phyloP scores from a whole-genome alignment of 1,139 yeast genomes.

The Kodamaea fungicola region DNA sequence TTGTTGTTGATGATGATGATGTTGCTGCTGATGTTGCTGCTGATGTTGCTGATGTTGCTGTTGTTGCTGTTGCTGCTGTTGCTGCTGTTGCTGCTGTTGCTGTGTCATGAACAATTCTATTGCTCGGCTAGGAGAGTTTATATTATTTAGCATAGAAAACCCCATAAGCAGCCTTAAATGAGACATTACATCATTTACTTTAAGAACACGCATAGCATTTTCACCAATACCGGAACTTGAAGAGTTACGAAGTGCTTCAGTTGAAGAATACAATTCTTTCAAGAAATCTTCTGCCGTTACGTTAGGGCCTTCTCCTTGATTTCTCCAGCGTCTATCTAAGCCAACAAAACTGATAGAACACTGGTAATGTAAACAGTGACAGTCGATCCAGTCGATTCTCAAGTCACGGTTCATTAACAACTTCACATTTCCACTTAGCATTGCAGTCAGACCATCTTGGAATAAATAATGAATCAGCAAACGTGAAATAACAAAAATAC shows the following conservation, averaged over 20 bases:
- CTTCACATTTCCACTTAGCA: conserved; percentile 55
- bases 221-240: conserved; percentile 59
- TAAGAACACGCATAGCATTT: conserved; percentile 64
- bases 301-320: conserved; percentile 4
- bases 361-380: conserved; percentile 39
- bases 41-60: conserved; percentile 6
- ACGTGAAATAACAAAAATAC: conserved; percentile 59
- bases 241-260: conserved; percentile 24
- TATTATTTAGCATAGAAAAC: conserved; percentile 43
- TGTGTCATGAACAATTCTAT: conserved; percentile 46
- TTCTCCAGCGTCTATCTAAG: conserved; percentile 27
- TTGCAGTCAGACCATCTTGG: conserved; percentile 68
- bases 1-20: background rate
- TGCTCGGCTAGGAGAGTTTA: conserved; percentile 56
- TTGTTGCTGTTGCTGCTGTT: conserved; percentile 7
- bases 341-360: conserved; percentile 22
- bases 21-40: conserved; percentile 7
- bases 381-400: conserved; percentile 70
- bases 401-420: conserved; percentile 60
- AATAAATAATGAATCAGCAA: conserved; percentile 54
- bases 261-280: conserved; percentile 18
- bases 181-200: conserved; percentile 75
- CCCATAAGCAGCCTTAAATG: conserved; percentile 63
- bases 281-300: conserved; percentile 20
- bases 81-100: conserved; percentile 12